These are phyloP conservation scores for Solanum infundibuliforme DNA, from an alignment of 257 asterid species.

Conservation along the genomic window DNA sequence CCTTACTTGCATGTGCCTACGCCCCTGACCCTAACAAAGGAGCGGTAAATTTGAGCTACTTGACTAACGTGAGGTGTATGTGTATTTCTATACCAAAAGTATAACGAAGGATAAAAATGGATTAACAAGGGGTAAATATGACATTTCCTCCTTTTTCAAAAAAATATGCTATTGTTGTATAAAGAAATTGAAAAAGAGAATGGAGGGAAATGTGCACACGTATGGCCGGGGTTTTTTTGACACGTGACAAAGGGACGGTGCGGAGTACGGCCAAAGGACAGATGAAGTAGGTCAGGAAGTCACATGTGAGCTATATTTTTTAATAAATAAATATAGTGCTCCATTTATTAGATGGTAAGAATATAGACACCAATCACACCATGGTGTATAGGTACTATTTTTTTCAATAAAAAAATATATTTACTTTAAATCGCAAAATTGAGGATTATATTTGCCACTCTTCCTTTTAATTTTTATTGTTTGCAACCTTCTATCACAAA, in stretches of 20 bases:
- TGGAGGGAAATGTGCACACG: not conserved
- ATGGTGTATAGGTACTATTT: too few species aligned
- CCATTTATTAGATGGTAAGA: not conserved
- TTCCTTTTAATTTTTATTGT: too few species aligned
- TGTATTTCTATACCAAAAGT: not conserved
- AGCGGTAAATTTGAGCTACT: not conserved
- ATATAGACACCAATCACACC: too few species aligned
- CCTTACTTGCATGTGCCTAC: too few species aligned
- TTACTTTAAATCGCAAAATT: too few species aligned
- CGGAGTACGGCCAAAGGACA: constrained; percentile 31
- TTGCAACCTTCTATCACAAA: not conserved
- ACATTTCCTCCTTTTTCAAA: not conserved
- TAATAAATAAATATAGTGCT: not conserved
- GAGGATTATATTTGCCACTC: fast-evolving
- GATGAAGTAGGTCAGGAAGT: constrained; percentile 14
- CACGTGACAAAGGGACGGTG: constrained; percentile 30
- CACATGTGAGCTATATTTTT: constrained; percentile 21
- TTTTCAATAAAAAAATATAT: too few species aligned
- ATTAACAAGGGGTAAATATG: not conserved
- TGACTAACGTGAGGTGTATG: not conserved
- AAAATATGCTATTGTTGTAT: not conserved
- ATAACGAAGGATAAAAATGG: not conserved
- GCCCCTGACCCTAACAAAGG: not conserved
- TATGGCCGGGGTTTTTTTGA: not conserved
- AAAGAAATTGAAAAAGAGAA: not conserved